Conservation (phyloP, 768 basidiomycete genomes). For the Phaffia tasmanica region DNA sequence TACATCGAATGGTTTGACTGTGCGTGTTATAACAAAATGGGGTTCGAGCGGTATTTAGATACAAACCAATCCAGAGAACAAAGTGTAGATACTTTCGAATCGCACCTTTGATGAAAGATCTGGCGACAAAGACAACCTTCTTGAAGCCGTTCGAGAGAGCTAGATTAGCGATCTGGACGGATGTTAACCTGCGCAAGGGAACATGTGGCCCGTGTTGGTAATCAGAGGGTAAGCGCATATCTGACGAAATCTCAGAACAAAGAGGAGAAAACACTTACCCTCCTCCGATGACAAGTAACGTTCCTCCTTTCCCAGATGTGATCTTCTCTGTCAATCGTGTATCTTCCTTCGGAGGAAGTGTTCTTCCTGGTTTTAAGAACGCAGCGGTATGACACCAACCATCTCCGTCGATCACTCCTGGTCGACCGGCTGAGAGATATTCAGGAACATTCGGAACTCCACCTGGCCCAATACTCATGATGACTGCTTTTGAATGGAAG, state of each 20-base stretch:
- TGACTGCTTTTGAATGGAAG: constrained; percentile 23
- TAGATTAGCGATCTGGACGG: constrained; percentile 31
- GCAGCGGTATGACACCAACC: constrained; percentile 26
- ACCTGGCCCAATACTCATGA: constrained; percentile 30
- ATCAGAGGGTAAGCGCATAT: background rate
- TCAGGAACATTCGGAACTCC: constrained; percentile 25
- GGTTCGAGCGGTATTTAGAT: background rate
- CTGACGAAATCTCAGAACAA: background rate
- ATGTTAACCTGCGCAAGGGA: constrained; percentile 23
- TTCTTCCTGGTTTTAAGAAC: constrained; percentile 28
- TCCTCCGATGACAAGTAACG: constrained; percentile 30
- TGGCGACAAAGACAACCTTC: constrained; percentile 27
- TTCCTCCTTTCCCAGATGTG: background rate
- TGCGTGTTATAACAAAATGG: background rate
- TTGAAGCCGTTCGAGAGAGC: constrained; percentile 26
- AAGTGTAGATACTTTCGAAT: too few species aligned
- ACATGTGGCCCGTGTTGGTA: too few species aligned
- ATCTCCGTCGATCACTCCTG: constrained; percentile 14
- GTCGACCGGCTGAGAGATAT: background rate
- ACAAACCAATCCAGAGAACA: background rate
- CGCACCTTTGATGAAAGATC: constrained; percentile 27
- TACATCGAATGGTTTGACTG: constrained; percentile 27
- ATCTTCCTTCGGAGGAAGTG: constrained; percentile 33
- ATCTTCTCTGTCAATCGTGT: constrained; percentile 29
- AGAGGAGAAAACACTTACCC: constrained; percentile 24